Percentiles rank a stretch among this genome's conserved stretches.
Conservation (phyloP, 495 filamentous ascomycete genomes). For the Hyaloscypha hepaticicola region DNA sequence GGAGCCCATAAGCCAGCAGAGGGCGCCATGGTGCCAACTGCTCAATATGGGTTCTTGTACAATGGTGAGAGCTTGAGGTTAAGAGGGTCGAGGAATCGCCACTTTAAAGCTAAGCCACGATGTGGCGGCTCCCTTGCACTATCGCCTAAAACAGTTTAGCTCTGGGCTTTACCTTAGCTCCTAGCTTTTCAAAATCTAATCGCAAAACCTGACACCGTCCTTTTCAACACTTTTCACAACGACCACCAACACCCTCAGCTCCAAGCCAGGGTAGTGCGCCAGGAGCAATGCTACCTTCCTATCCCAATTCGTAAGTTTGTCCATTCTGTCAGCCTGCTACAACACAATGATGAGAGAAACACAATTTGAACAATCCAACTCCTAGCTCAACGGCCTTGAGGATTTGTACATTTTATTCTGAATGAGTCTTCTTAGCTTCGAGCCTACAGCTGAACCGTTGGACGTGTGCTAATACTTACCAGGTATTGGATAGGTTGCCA, state of each 20-base stretch:
- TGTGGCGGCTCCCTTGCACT: not conserved
- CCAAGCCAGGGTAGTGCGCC: not conserved
- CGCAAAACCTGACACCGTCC: not conserved
- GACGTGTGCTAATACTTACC: not conserved
- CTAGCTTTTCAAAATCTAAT: no score
- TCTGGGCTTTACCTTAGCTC: not conserved
- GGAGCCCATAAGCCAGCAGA: conserved; percentile 71
- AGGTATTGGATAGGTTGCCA: not conserved
- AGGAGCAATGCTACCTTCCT: not conserved
- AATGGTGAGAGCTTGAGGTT: not conserved
- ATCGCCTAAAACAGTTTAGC: not conserved
- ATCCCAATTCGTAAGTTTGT: not conserved
- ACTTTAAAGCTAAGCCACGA: not conserved
- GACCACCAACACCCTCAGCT: not conserved
- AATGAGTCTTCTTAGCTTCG: not conserved
- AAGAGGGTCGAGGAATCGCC: not conserved
- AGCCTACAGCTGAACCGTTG: not conserved
- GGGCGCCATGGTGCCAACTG: conserved; percentile 58
- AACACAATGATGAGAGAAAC: conserved; percentile 52
- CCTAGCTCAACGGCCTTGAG: conserved; percentile 69
- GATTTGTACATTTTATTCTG: conserved; percentile 40
- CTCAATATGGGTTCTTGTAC: not conserved
- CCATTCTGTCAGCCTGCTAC: not conserved
- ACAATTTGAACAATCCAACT: conserved; percentile 76
- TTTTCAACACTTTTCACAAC: not conserved